Evolutionary conservation across 2,329 filamentous ascomycete genomes (phyloP).

Genomic region (Xylariaceae sp.): DNA sequence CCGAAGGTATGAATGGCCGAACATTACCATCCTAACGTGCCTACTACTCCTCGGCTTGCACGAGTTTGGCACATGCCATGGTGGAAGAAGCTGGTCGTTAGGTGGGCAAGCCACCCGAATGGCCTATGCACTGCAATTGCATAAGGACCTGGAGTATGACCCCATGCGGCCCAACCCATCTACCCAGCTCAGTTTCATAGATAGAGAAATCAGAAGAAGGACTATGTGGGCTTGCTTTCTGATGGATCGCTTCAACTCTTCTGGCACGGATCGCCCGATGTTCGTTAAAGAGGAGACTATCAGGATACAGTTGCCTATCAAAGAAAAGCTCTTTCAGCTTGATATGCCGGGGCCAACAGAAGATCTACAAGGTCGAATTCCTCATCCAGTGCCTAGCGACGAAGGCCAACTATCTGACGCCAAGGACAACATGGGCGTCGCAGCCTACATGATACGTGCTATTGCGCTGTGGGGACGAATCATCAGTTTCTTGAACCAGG

Average conservation of each 20-base stretch:
- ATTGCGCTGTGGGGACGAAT: conserved; percentile 91
- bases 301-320: conserved; percentile 88
- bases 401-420: conserved; percentile 70
- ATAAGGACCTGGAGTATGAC: conserved; percentile 88
- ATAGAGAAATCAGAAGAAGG: conserved; percentile 88
- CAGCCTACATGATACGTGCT: conserved; percentile 85
- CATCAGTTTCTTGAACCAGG: conserved; percentile 88
- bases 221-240: conserved; percentile 99
- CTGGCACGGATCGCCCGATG: conserved; percentile 88
- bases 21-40: conserved; percentile 93
- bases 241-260: conserved; percentile 98
- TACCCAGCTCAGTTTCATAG: conserved; percentile 81
- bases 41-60: conserved; percentile 88
- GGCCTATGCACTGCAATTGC: conserved; percentile 94
- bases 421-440: conserved; percentile 89
- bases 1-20: conserved; percentile 90
- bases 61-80: conserved; percentile 96
- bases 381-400: conserved; percentile 66
- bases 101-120: conserved; percentile 95
- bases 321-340: conserved; percentile 87
- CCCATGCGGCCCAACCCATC: conserved; percentile 69
- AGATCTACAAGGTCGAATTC: conserved; percentile 74
- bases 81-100: conserved; percentile 93
- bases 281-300: conserved; percentile 91
- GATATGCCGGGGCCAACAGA: conserved; percentile 91